Base-by-base conservation (phyloP, 2,329 filamentous ascomycete genomes). In the Pezicula rhizophila region DNA sequence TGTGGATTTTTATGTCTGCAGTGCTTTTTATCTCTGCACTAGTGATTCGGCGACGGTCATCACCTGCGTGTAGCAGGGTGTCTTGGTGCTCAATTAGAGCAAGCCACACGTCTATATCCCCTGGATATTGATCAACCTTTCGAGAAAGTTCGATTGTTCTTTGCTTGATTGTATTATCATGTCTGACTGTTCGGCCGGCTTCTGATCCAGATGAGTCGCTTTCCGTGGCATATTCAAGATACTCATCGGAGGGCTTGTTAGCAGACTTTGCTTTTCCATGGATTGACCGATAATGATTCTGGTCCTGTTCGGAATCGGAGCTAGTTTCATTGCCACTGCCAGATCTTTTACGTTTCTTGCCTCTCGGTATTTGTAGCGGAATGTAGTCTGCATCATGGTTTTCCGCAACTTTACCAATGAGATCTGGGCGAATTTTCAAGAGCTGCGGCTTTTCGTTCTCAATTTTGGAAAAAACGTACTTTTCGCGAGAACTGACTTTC, bases 31-130 rank as follows among this genome's bases (percentile, higher is more conserved):
- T 70, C 60, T 93, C 86, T 3, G 82, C 79, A 25, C 72, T 70
- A 0, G 80, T 82, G 20, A 74, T 69, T 35, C 67, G 72, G 38
- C 62, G 73, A 60, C 69, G 70, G 52, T 66, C 67, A 18, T 73
- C 68, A 23, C 73, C 72, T 20, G 73, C 69, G 45, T 70, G 70
- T 38, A 92, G 69, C 48, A 95, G 72, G 2, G 68, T 65, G 52
- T 89, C 82, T 67, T 97, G 92, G 52, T 95, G 82, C 7, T 82
- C 70, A 41, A 92, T 85, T n/a, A 96, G 73, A 34, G 79, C 75
- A 14, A 95, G 66, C 92, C 92, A 97, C 15, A 81, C 75, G 38
- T 82, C 70, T 17, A 87, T 72, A 59, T 95, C 79, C 5, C 74
- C 65, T 1, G 90, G 88, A 18, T 79, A 66, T 1, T 84, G 72